phyloP scores from a whole-genome alignment of 495 filamentous ascomycete species.

The Margaritispora aquatica region DNA sequence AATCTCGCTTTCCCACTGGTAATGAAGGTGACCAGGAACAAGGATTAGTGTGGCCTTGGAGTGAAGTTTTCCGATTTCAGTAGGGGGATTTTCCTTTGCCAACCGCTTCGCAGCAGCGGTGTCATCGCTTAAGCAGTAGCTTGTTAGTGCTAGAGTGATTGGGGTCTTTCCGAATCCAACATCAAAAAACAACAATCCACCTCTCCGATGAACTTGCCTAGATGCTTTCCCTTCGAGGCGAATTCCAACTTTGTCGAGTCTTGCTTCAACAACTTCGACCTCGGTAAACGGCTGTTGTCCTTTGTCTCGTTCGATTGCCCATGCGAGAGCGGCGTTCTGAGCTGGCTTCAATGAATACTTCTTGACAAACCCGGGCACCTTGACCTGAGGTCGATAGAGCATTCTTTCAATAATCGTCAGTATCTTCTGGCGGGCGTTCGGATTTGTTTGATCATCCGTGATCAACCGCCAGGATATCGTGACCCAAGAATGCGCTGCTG shows the following conservation, averaged over 20 bases:
- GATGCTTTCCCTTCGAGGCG: conserved; percentile 54
- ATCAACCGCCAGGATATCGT: conserved; percentile 45
- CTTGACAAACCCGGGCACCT: neutral
- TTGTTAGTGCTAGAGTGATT: conserved; percentile 53
- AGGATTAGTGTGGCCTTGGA: conserved; percentile 65
- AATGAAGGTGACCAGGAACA: conserved; percentile 52
- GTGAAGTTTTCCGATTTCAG: conserved; percentile 34
- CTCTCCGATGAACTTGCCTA: conserved; percentile 42
- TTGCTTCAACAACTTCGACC: conserved; percentile 63
- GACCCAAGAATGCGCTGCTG: neutral
- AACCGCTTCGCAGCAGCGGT: conserved; percentile 18
- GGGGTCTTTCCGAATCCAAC: conserved; percentile 83
- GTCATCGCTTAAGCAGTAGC: conserved; percentile 26
- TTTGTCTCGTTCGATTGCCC: conserved; percentile 62
- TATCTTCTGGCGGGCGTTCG: neutral
- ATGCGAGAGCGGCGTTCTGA: conserved; percentile 53
- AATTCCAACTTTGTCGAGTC: conserved; percentile 51
- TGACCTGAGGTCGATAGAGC: neutral
- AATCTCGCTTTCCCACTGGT: conserved; percentile 63
- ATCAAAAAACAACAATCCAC: conserved; percentile 70
- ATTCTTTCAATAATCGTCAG: neutral
- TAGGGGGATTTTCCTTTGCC: neutral
- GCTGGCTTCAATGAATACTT: conserved; percentile 41
- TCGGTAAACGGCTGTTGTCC: conserved; percentile 45
- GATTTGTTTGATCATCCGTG: conserved; percentile 33